phyloP scores from a whole-genome alignment of 116 monocot genomes.

The Phalaenopsis hybrid region DNA sequence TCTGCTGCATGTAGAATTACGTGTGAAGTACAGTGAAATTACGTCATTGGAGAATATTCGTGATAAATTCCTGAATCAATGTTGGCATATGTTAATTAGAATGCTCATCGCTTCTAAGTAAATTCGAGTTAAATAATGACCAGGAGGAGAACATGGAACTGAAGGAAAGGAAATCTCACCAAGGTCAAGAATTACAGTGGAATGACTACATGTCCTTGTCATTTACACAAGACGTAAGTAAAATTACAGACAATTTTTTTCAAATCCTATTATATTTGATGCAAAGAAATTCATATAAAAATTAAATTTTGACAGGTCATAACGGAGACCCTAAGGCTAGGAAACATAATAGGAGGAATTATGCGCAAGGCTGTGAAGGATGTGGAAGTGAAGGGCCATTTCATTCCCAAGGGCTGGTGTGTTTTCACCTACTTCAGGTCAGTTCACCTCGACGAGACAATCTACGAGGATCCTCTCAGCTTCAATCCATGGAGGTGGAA shows the following conservation, averaged over 20 bases:
- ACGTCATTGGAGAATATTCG: too few species aligned
- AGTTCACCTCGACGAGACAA: slow-evolving; percentile 56
- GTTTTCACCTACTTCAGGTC: slow-evolving; percentile 79
- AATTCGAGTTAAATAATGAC: not conserved
- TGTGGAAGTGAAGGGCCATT: slow-evolving; percentile 63
- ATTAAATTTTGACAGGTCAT: slow-evolving; percentile 39
- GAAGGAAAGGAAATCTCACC: slow-evolving; percentile 29
- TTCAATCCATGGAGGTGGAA: slow-evolving; percentile 98
- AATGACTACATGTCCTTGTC: slow-evolving; percentile 66
- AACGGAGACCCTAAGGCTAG: slow-evolving; percentile 70
- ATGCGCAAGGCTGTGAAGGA: slow-evolving; percentile 77
- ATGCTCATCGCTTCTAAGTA: too few species aligned
- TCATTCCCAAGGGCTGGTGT: slow-evolving; percentile 88
- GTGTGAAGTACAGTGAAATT: too few species aligned
- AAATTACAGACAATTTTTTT: not conserved
- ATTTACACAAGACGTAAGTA: slow-evolving; percentile 74
- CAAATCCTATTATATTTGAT: too few species aligned
- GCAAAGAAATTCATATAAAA: not conserved
- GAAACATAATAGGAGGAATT: slow-evolving; percentile 72
- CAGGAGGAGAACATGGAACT: slow-evolving; percentile 73
- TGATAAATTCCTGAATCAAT: too few species aligned
- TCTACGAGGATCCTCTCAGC: slow-evolving; percentile 59
- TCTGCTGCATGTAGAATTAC: too few species aligned
- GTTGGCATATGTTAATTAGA: too few species aligned
- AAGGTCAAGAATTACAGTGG: slow-evolving; percentile 38